Conservation (phyloP, 2,329 filamentous ascomycete species). For the Pyricularia grisea region DNA sequence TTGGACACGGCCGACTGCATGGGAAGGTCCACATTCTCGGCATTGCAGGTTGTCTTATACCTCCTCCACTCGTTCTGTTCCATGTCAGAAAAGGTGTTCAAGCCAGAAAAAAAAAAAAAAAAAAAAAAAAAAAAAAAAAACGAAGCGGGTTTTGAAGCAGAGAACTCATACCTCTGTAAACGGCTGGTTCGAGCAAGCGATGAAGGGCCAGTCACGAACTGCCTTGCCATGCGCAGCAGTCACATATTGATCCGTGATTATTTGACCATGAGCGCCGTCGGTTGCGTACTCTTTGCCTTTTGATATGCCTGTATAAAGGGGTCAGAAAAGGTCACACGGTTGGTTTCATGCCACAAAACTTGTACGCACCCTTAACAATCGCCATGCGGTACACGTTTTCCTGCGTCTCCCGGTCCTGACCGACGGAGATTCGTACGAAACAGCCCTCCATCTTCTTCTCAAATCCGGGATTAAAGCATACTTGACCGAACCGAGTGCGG, state of each 20-base stretch:
- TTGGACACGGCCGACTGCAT: slow-evolving; percentile 58
- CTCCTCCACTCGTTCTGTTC: slow-evolving; percentile 66
- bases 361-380: slow-evolving; percentile 63
- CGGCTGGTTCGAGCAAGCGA: slow-evolving; percentile 74
- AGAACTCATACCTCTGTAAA: slow-evolving; percentile 62
- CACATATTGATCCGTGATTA: slow-evolving; percentile 81
- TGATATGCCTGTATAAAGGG: slow-evolving; percentile 51
- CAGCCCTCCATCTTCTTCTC: slow-evolving; percentile 73
- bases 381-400: slow-evolving; percentile 80
- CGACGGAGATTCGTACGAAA: slow-evolving; percentile 77
- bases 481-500: slow-evolving; percentile 75
- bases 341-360: too few relatives aligned
- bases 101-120: slow-evolving; percentile 1
- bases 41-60: slow-evolving; percentile 65
- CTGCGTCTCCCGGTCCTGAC: slow-evolving; percentile 62
- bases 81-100: slow-evolving; percentile 14
- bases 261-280: slow-evolving; percentile 64
- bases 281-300: slow-evolving; percentile 78
- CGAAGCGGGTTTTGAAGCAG: neutral
- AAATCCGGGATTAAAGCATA: slow-evolving; percentile 90
- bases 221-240: slow-evolving; percentile 74
- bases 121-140: too few relatives aligned
- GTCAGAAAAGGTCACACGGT: neutral
- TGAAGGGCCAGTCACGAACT: slow-evolving; percentile 79
- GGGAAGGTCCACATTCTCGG: slow-evolving; percentile 64